Evolutionary conservation across 768 basidiomycete species (phyloP).

Genomic region (Russula ochroleuca): DNA sequence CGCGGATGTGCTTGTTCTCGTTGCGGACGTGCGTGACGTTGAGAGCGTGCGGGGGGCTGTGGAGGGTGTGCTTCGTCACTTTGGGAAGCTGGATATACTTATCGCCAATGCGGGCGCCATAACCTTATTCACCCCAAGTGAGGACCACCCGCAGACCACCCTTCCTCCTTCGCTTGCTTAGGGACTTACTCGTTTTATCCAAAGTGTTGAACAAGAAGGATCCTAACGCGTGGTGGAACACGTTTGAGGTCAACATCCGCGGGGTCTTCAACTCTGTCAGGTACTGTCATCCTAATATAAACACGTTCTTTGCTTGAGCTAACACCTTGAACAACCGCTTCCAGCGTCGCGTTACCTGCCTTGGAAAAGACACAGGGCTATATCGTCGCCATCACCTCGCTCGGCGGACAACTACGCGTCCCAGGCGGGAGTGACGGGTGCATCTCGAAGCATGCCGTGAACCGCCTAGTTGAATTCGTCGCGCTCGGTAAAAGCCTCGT

Average conservation of each 20-base stretch:
- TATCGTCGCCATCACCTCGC: not conserved
- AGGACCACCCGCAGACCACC: not conserved
- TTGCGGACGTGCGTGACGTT: slow-evolving; percentile 6
- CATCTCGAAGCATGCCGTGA: slow-evolving; percentile 7
- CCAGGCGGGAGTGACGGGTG: slow-evolving; percentile 12
- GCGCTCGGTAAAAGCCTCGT: not conserved
- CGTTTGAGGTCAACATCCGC: slow-evolving; percentile 18
- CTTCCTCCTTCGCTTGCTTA: too few relatives aligned
- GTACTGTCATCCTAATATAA: not conserved
- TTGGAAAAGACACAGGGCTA: slow-evolving; percentile 2
- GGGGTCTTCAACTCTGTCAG: slow-evolving; percentile 15
- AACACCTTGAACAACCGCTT: too few relatives aligned
- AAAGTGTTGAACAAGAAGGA: slow-evolving; percentile 5
- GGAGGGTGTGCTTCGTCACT: not conserved
- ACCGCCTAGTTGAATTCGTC: slow-evolving; percentile 17
- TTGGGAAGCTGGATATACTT: slow-evolving; percentile 14
- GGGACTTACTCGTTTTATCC: too few relatives aligned
- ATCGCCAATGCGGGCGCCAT: slow-evolving; percentile 11
- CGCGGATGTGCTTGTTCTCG: not conserved
- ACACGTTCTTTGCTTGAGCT: too few relatives aligned
- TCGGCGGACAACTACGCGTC: not conserved
- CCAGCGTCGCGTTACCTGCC: slow-evolving; percentile 1
- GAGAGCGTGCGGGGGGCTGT: not conserved
- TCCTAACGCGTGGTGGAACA: slow-evolving; percentile 17
- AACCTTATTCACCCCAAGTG: not conserved